Evolutionary conservation across 2,329 filamentous ascomycete genomes (phyloP).

Genomic region (Penicillium glabrum): DNA sequence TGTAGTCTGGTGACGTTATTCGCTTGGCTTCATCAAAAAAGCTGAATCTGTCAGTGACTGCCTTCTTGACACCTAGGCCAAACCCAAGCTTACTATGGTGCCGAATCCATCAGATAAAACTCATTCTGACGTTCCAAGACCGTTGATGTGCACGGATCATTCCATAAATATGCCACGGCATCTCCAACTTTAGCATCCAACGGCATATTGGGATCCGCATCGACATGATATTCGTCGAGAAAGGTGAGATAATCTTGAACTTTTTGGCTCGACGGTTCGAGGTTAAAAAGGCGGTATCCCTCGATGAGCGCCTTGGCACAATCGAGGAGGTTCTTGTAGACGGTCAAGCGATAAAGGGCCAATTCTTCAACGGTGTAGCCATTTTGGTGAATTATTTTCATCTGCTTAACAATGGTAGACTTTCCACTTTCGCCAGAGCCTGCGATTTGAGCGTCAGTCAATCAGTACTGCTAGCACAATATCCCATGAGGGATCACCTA

Average conservation of each 20-base stretch:
- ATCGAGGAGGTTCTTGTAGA: constrained; percentile 97
- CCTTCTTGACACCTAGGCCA: background rate
- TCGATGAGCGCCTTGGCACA: constrained; percentile 91
- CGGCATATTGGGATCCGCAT: constrained; percentile 82
- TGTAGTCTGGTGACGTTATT: constrained; percentile 81
- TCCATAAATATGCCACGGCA: constrained; percentile 85
- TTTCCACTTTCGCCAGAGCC: constrained; percentile 98
- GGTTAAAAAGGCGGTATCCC: constrained; percentile 88
- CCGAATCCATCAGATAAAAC: constrained; percentile 99
- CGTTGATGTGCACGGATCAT: constrained; percentile 76
- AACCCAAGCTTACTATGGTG: constrained; percentile 74
- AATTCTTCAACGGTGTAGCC: constrained; percentile 94
- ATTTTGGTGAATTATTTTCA: constrained; percentile 99
- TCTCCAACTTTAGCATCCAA: constrained; percentile 78
- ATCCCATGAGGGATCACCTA: constrained; percentile 39
- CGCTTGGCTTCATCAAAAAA: constrained; percentile 92
- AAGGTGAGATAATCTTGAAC: constrained; percentile 76
- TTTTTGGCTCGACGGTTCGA: constrained; percentile 70
- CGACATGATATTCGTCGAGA: constrained; percentile 82
- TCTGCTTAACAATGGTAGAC: constrained; percentile 99
- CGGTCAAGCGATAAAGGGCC: constrained; percentile 88
- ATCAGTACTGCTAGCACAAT: background rate
- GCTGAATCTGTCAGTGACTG: constrained; percentile 51
- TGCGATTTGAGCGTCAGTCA: constrained; percentile 40
- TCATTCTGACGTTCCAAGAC: constrained; percentile 94